Base-by-base conservation (phyloP, 768 basidiomycete species). In the Mycena maculata region DNA sequence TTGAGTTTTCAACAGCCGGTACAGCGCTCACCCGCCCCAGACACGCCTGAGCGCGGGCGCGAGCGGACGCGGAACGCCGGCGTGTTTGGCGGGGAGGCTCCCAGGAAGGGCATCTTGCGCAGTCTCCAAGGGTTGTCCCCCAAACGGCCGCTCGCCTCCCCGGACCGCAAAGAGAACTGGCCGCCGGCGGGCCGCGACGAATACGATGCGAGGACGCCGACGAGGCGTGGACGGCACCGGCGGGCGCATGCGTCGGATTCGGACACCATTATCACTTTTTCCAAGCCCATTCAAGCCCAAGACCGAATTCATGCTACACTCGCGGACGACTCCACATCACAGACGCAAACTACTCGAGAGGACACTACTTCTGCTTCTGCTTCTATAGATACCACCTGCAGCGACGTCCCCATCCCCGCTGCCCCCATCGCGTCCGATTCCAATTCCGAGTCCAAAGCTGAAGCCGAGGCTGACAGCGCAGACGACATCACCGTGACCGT, bases 131-230 rank as follows among this genome's bases (percentile, higher is more conserved):
- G 68, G 9, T 30, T 25, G 31, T 69, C 68, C 12, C 68, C 68
- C 9, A 54, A 41, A 22, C 69, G 69, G 30, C 47, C 41, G 23
- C 42, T 25, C 28, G 38, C 25, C 57, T 63, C 69, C 7, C 65
- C 64, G n/a, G 65, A 70, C 38, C 56, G 61, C 52, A 70, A 70
- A 25, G 69, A 70, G 41, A 70, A 70, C 57, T 58, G 61, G 44
- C 12, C n/a, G 4, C 60, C 69, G 13, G 30, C 20, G 10, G 27
- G 30, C 33, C 55, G 30, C n/a, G 54, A 63, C 27, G n/a, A 41
- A 13, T 39, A 63, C 27, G n/a, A 41, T 45, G 25, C 16, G 15
- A 49, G 23, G 8, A 42, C 55, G 5, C 63, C 68, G 13, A 58
- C 55, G 22, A 70, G 47, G 53, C 69, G 60, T 38, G 55, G 28